Evolutionary conservation across 2,329 filamentous ascomycete genomes (phyloP).

Genomic region (Dichotomopilus funicola): DNA sequence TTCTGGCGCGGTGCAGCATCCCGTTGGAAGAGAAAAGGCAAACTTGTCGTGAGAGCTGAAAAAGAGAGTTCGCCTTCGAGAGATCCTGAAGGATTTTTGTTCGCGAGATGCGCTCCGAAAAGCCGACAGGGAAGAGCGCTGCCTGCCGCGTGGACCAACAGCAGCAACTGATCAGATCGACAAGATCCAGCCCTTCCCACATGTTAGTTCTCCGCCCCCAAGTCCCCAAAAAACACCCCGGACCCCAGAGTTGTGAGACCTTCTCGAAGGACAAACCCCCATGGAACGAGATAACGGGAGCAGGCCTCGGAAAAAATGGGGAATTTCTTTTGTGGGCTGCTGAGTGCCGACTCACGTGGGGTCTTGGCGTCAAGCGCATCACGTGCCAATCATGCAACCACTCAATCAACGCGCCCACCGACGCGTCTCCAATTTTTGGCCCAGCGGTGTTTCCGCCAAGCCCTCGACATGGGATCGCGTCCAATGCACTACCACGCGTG

Average conservation of each 20-base stretch:
- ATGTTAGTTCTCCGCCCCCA: background rate
- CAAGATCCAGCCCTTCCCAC: no score
- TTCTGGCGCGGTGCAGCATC: background rate
- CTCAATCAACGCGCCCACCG: slow-evolving; percentile 1
- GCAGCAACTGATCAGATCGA: background rate
- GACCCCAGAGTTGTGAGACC: background rate
- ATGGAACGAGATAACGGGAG: background rate
- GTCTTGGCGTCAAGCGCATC: background rate
- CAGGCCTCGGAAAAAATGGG: background rate
- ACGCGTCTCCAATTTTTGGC: slow-evolving; percentile 12
- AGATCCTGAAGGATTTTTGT: slow-evolving; percentile 2
- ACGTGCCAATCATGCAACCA: slow-evolving; percentile 3
- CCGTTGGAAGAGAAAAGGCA: background rate
- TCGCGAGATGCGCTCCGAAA: slow-evolving; percentile 5
- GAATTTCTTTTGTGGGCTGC: background rate
- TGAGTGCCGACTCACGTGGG: background rate
- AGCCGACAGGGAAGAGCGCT: background rate
- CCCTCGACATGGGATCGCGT: slow-evolving; percentile 3
- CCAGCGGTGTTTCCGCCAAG: background rate
- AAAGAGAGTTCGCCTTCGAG: background rate
- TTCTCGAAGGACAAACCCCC: background rate
- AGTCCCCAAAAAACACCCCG: background rate
- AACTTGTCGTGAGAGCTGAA: background rate
- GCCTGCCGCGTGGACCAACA: background rate
- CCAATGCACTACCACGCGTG: background rate